Base-by-base conservation (phyloP, 2,329 filamentous ascomycete species). In the Xylariaceae sp. region DNA sequence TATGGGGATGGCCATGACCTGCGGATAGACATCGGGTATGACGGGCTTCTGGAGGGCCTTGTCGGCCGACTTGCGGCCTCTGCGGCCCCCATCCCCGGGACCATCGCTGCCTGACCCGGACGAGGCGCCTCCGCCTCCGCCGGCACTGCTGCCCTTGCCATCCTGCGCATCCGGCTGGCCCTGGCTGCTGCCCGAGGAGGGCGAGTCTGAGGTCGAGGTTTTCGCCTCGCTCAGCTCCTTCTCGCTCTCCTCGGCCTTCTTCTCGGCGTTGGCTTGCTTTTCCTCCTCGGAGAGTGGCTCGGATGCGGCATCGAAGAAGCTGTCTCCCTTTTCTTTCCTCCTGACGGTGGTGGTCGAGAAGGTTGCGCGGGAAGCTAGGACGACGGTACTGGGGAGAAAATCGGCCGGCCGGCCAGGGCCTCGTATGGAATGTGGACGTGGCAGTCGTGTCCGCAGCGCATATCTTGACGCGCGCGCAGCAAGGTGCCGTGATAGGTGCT, bases 1-100 rank as follows among this genome's bases (percentile, higher is more conserved):
- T 51, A 98, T 95, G 6, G 92, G 92, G 36, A 98, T 94, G 2
- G 90, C 90, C 73, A 98, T 86, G 35, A 98, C 89, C 57, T 96
- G 92, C 3, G 92, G 92, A 57, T 98, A 98, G 27, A 95, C 80
- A 41, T 98, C 92, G 11, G 92, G 92, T 11, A 96, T 83, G 3
- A 82, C 77, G 2, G 88, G 84, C 63, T 96, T 96, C 50, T 87
- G 78, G 24, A 96, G 69, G 16, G 83, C 80, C 52, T 77, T 79
- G 39, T 92, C 85, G 31, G 58, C 52, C 21, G 78, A 71, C 55
- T 83, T 89, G 46, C 77, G 74, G 35, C 86, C 80, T 52, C 78
- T 83, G 60, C 77, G 82, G 31, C 82, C 77, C 16, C 80, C 73
- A 47, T 80, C 77, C 24, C 74, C 68, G 3, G 67, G 61, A 8